A percentile compares a stretch with the other conserved stretches of the same genome.
Evolutionary conservation across 176 grass and related monocot species (phyloP).

Genomic region (Pontederia paniculata): DNA sequence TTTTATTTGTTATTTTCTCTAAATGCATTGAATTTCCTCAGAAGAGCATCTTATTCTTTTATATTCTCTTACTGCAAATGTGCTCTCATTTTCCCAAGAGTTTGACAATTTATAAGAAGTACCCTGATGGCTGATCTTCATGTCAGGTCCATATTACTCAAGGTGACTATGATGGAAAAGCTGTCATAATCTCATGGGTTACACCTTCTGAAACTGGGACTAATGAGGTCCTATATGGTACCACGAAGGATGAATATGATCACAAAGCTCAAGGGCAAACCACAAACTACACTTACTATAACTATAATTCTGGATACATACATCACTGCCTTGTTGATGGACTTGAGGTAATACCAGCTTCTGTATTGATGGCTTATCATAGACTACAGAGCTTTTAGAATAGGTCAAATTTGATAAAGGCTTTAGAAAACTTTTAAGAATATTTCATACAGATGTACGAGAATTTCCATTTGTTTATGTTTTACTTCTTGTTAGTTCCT

Average conservation of each 20-base stretch:
- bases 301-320: slow-evolving; percentile 93
- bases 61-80: not conserved
- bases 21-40: too few species aligned
- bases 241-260: slow-evolving; percentile 43
- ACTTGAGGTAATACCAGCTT: slow-evolving; percentile 44
- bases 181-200: slow-evolving; percentile 81
- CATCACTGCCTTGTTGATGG: slow-evolving; percentile 81
- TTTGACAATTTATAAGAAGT: not conserved
- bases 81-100: not conserved
- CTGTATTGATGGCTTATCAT: slow-evolving; percentile 1
- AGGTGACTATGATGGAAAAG: slow-evolving; percentile 93
- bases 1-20: too few species aligned
- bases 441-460: too few species aligned
- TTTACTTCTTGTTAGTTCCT: too few species aligned
- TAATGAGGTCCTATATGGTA: slow-evolving; percentile 66
- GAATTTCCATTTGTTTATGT: too few species aligned
- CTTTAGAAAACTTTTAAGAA: too few species aligned
- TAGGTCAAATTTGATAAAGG: too few species aligned
- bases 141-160: slow-evolving; percentile 89
- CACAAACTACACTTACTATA: slow-evolving; percentile 77
- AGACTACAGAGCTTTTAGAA: too few species aligned
- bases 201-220: slow-evolving; percentile 48
- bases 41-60: too few species aligned
- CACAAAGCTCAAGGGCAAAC: slow-evolving; percentile 47
- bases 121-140: slow-evolving; percentile 1